A percentile compares a stretch with the other conserved stretches of the same genome.
Evolutionary conservation across 169 alveolate species (phyloP).

Genomic region (Cryptosporidium parvum): DNA sequence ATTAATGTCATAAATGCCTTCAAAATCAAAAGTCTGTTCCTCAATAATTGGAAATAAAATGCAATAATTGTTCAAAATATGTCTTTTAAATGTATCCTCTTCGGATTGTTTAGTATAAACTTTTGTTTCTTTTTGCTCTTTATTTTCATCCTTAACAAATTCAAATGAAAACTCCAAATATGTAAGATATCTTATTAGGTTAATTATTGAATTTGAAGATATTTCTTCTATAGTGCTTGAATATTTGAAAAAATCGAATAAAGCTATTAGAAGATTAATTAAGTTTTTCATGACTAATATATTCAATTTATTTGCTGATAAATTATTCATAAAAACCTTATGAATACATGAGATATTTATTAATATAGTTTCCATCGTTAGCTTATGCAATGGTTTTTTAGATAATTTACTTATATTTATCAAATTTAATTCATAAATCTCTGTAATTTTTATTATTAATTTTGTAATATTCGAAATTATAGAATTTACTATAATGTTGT

Average conservation of each 20-base stretch:
- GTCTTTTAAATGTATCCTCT: background rate
- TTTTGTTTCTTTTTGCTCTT: conserved; percentile 1
- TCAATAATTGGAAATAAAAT: background rate
- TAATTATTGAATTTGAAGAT: conserved; percentile 1
- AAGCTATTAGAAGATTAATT: conserved; percentile 12
- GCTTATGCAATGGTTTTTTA: background rate
- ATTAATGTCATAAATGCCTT: background rate
- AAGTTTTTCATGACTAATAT: conserved; percentile 4
- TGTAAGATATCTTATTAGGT: conserved; percentile 20
- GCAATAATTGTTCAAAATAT: background rate
- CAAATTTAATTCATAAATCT: background rate
- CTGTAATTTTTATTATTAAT: background rate
- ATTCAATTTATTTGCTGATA: conserved; percentile 11
- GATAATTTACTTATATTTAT: background rate
- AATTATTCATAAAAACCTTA: conserved; percentile 11
- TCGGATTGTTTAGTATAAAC: background rate
- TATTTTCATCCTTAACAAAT: conserved; percentile 18
- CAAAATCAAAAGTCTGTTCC: background rate
- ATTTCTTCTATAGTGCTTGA: background rate
- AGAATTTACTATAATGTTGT: background rate
- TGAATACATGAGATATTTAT: conserved; percentile 11
- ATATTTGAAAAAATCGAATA: conserved; percentile 19
- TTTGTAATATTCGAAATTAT: background rate
- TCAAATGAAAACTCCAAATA: conserved; percentile 46
- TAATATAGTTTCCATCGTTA: background rate